These are phyloP conservation scores for Groenewaldozyma tartarivorans DNA, from an alignment of 805 yeast species.

Conservation along the genomic window DNA sequence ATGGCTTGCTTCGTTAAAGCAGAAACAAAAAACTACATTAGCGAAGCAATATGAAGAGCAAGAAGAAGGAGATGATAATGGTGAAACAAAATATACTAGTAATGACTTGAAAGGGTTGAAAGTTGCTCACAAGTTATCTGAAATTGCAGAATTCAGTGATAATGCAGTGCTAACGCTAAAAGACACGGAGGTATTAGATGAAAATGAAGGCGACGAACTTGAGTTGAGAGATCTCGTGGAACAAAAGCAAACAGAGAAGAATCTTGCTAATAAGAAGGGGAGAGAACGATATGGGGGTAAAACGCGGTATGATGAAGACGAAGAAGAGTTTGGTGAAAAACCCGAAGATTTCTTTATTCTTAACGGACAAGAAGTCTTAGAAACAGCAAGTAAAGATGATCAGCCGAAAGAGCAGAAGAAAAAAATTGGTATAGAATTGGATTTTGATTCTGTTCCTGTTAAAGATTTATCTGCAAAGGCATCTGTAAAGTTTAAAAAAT, in stretches of 20 bases:
- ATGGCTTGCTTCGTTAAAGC: slow-evolving; percentile 33
- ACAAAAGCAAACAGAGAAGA: slow-evolving; percentile 23
- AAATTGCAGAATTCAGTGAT: slow-evolving; percentile 31
- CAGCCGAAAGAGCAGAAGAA: slow-evolving; percentile 13
- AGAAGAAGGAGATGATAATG: slow-evolving; percentile 8
- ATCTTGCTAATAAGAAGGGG: slow-evolving; percentile 22
- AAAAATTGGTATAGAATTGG: slow-evolving; percentile 20
- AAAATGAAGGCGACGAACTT: slow-evolving; percentile 29
- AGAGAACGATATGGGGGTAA: slow-evolving; percentile 22
- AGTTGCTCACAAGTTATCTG: slow-evolving; percentile 38
- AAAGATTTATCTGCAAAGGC: slow-evolving; percentile 25
- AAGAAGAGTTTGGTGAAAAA: slow-evolving; percentile 19
- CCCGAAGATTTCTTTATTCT: slow-evolving; percentile 21
- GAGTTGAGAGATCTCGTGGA: slow-evolving; percentile 33
- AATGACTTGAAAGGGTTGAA: slow-evolving; percentile 30
- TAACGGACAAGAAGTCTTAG: slow-evolving; percentile 28
- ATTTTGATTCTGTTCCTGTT: slow-evolving; percentile 13
- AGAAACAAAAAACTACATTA: slow-evolving; percentile 16
- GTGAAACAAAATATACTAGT: slow-evolving; percentile 13
- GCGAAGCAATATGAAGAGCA: slow-evolving; percentile 8
- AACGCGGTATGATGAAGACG: slow-evolving; percentile 22
- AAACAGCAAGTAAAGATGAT: slow-evolving; percentile 7
- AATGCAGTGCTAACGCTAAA: slow-evolving; percentile 48
- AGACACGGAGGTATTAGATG: slow-evolving; percentile 32
- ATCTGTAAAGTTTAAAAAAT: slow-evolving; percentile 33